phyloP scores from a whole-genome alignment of 2,329 filamentous ascomycete species.

The Whalleya microplaca region DNA sequence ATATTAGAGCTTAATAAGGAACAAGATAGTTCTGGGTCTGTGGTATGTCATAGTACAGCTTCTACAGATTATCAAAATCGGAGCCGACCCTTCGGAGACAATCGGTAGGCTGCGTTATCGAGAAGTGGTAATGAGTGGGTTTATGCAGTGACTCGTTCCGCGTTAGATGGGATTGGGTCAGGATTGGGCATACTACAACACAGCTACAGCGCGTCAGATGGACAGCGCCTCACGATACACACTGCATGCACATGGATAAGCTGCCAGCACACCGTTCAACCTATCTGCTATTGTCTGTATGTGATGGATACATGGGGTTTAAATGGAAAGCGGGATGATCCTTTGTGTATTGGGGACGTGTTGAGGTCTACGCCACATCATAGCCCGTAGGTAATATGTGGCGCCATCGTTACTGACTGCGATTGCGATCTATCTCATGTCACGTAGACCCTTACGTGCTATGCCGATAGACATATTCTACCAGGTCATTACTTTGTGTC shows the following conservation, averaged over 20 bases:
- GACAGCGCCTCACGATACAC: background rate
- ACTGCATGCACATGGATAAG: background rate
- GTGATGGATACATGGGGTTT: too few species aligned
- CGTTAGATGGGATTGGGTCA: slow-evolving; percentile 23
- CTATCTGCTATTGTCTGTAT: too few species aligned
- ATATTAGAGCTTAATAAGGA: background rate
- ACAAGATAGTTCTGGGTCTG: background rate
- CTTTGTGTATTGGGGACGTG: background rate
- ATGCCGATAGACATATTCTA: too few species aligned
- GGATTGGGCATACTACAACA: slow-evolving; percentile 17
- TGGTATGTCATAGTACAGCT: background rate
- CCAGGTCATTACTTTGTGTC: too few species aligned
- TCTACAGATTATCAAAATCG: background rate
- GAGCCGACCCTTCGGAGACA: slow-evolving; percentile 1
- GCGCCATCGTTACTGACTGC: too few species aligned
- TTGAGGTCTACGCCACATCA: background rate
- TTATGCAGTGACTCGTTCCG: slow-evolving; percentile 27
- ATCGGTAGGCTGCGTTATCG: slow-evolving; percentile 4
- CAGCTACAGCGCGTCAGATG: slow-evolving; percentile 7
- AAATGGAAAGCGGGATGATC: background rate
- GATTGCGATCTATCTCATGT: too few species aligned
- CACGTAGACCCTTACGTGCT: too few species aligned
- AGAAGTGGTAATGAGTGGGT: slow-evolving; percentile 7
- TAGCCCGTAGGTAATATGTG: background rate
- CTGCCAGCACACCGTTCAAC: background rate